Percentiles rank a stretch among this genome's conserved stretches.
Conservation (phyloP, 164 flowering plant genomes). For the Hamamelis virginiana region DNA sequence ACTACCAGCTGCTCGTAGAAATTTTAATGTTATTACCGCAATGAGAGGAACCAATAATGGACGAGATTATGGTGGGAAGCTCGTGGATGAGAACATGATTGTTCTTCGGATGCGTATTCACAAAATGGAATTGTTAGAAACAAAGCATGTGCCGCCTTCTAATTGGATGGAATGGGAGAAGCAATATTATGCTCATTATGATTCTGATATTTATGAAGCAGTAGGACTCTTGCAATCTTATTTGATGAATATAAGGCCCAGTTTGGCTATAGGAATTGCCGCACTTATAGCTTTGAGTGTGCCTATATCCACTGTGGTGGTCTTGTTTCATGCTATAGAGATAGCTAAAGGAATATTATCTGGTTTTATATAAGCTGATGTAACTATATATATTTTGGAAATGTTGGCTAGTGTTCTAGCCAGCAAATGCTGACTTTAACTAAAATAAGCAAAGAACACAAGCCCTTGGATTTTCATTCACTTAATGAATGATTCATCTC, state of each 20-base stretch:
- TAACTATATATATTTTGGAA: too few species aligned
- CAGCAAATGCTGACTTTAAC: too few species aligned
- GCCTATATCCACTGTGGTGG: neutral
- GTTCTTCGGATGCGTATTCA: slow-evolving; percentile 26
- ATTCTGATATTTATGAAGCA: slow-evolving; percentile 17
- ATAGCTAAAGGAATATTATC: neutral
- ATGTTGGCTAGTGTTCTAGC: too few species aligned
- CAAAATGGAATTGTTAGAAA: slow-evolving; percentile 20
- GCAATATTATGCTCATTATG: slow-evolving; percentile 12
- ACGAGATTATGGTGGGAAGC: neutral
- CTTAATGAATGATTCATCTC: too few species aligned
- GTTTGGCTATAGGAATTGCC: slow-evolving; percentile 17
- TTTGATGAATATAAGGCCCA: slow-evolving; percentile 26
- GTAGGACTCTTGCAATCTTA: slow-evolving; percentile 19
- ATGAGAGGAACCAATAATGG: too few species aligned
- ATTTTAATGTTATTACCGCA: too few species aligned
- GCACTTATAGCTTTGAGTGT: slow-evolving; percentile 15
- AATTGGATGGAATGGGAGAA: slow-evolving; percentile 36
- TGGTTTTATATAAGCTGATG: neutral
- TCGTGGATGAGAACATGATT: slow-evolving; percentile 27
- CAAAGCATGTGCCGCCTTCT: slow-evolving; percentile 10
- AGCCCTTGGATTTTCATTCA: too few species aligned
- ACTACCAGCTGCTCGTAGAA: too few species aligned
- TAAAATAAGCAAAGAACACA: too few species aligned
- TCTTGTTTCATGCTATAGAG: neutral